phyloP scores from a whole-genome alignment of 352 stramenopile species.

The Globisporangium apiculatum region DNA sequence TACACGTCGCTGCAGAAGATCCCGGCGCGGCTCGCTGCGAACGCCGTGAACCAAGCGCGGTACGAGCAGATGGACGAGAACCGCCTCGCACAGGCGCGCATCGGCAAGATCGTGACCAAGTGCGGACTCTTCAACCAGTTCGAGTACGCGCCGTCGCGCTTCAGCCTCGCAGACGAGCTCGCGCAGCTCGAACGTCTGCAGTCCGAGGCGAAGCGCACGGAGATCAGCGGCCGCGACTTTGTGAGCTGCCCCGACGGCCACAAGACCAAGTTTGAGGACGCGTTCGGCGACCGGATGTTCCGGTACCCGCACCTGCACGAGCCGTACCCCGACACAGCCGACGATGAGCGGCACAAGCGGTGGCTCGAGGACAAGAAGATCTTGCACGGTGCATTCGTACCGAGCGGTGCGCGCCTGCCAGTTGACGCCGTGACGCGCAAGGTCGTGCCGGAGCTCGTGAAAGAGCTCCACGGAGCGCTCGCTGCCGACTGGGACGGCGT shows the following conservation, averaged over 20 bases:
- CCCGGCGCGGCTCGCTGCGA: constrained; percentile 36
- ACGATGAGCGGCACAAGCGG: constrained; percentile 49
- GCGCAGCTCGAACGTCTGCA: constrained; percentile 55
- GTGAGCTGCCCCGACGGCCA: constrained; percentile 36
- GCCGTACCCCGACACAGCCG: constrained; percentile 46
- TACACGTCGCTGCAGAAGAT: constrained; percentile 68
- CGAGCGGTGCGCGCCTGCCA: constrained; percentile 38
- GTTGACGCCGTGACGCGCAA: constrained; percentile 61
- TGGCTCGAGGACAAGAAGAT: constrained; percentile 74
- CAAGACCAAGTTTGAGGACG: constrained; percentile 69
- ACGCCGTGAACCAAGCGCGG: constrained; percentile 53
- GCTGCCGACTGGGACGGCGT: constrained; percentile 52
- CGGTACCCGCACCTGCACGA: constrained; percentile 66
- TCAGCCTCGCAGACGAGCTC: constrained; percentile 53
- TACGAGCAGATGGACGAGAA: constrained; percentile 81
- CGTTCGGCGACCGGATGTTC: constrained; percentile 45
- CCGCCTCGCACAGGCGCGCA: constrained; percentile 27
- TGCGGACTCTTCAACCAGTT: constrained; percentile 74
- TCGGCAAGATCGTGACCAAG: constrained; percentile 46
- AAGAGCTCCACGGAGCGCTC: constrained; percentile 62
- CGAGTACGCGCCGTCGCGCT: constrained; percentile 72
- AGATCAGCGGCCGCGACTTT: constrained; percentile 71
- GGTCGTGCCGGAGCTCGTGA: constrained; percentile 60
- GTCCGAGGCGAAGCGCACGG: constrained; percentile 55
- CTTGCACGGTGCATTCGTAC: constrained; percentile 55